A percentile compares a stretch with the other conserved stretches of the same genome.
Conservation (phyloP, 331 rosid genomes). For the Stylosanthes scabra region DNA sequence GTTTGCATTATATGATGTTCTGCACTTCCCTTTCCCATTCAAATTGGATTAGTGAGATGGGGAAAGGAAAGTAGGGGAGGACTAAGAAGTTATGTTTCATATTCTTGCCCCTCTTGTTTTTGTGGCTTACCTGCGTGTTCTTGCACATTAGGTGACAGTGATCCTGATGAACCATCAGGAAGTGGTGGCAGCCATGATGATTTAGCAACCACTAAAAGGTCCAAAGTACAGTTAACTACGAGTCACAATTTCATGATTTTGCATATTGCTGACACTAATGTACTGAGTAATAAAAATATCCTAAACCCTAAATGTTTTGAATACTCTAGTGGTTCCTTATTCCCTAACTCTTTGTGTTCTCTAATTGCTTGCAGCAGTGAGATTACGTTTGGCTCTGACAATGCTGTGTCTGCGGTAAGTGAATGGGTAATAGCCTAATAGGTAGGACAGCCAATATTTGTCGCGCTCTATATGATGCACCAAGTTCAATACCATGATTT, state of each 20-base stretch:
- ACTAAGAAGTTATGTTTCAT: constrained; percentile 18
- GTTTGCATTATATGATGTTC: constrained; percentile 23
- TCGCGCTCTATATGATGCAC: constrained; percentile 4
- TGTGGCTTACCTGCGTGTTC: constrained; percentile 49
- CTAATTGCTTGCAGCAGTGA: constrained; percentile 64
- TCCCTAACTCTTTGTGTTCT: constrained; percentile 39
- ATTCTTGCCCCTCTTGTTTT: constrained; percentile 38
- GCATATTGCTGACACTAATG: neutral
- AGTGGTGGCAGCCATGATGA: constrained; percentile 59
- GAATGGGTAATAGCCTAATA: constrained; percentile 51
- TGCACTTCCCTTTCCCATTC: neutral
- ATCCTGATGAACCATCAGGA: constrained; percentile 75
- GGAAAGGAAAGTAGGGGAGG: constrained; percentile 24
- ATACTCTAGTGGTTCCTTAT: constrained; percentile 37
- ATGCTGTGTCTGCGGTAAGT: constrained; percentile 46
- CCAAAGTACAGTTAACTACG: constrained; percentile 38
- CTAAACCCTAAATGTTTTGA: constrained; percentile 19
- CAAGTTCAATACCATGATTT: neutral
- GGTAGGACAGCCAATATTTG: constrained; percentile 22
- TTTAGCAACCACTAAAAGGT: constrained; percentile 66
- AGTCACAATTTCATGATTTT: constrained; percentile 28
- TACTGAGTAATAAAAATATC: neutral
- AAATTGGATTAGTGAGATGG: constrained; percentile 21
- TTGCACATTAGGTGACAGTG: constrained; percentile 75
- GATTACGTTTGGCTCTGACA: constrained; percentile 50